phyloP scores from a whole-genome alignment of 352 stramenopile genomes.

The Phytopythium boreale region DNA sequence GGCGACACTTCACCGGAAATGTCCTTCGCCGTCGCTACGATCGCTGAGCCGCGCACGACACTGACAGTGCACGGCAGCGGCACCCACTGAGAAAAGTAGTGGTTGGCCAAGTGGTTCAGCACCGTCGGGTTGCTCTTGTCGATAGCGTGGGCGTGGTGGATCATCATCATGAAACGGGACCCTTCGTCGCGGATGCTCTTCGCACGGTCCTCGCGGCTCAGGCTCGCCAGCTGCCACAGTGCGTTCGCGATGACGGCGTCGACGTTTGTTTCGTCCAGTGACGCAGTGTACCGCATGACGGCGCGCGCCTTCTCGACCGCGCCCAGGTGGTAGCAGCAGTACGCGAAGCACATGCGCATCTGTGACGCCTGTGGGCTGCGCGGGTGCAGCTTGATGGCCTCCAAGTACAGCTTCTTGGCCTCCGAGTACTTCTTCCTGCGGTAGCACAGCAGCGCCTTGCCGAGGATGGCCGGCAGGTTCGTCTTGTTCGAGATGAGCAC shows the following conservation, averaged over 20 bases:
- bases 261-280: constrained; percentile 90
- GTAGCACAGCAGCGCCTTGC: constrained; percentile 83
- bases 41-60: constrained; percentile 80
- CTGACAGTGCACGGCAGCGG: constrained; percentile 85
- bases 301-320: constrained; percentile 83
- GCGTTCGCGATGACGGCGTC: constrained; percentile 93
- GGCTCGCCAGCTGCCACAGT: constrained; percentile 88
- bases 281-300: constrained; percentile 84
- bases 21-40: constrained; percentile 86
- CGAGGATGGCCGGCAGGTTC: constrained; percentile 85
- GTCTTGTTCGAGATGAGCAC: constrained; percentile 88
- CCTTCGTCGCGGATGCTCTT: constrained; percentile 84
- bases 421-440: constrained; percentile 86
- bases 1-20: constrained; percentile 85
- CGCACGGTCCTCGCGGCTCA: constrained; percentile 67
- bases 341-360: constrained; percentile 95
- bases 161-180: constrained; percentile 89
- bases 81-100: constrained; percentile 98
- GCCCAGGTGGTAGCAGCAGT: constrained; percentile 95
- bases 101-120: constrained; percentile 97
- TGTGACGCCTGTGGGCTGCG: constrained; percentile 85
- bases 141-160: constrained; percentile 88
- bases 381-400: constrained; percentile 94
- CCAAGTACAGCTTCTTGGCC: constrained; percentile 92
- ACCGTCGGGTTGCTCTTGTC: constrained; percentile 90